Evolutionary conservation across 75 land plant species (phyloP).

Genomic region (Pinus albicaulis): DNA sequence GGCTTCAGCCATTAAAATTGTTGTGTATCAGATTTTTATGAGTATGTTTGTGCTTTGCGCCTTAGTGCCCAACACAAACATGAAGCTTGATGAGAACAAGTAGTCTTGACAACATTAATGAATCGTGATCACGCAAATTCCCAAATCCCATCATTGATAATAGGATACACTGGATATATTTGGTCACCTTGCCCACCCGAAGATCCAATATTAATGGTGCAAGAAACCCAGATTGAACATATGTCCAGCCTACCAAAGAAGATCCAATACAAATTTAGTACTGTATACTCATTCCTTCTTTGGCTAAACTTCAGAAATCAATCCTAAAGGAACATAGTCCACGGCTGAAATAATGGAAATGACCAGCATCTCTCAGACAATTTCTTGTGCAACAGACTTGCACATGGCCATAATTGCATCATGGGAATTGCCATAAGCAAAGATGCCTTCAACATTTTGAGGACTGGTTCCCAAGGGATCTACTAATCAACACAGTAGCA

Average conservation of each 20-base stretch:
- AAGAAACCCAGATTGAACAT: background rate
- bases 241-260: background rate
- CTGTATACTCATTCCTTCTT: background rate
- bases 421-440: background rate
- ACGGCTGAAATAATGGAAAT: constrained; percentile 8
- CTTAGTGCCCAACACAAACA: background rate
- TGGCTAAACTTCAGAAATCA: background rate
- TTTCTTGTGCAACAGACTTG: background rate
- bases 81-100: background rate
- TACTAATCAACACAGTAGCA: background rate
- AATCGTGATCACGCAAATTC: background rate
- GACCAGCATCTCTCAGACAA: constrained; percentile 2
- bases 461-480: background rate
- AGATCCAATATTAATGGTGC: background rate
- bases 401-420: background rate
- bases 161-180: background rate
- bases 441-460: background rate
- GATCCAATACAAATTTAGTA: background rate
- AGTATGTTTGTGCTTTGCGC: no score
- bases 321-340: constrained; percentile 7
- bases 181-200: background rate
- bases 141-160: background rate
- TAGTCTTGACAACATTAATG: background rate
- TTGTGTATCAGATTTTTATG: no score
- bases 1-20: no score